Evolutionary conservation across 1,139 yeast species (phyloP).

Genomic region (Zhuliangozyma parablackwelliae): DNA sequence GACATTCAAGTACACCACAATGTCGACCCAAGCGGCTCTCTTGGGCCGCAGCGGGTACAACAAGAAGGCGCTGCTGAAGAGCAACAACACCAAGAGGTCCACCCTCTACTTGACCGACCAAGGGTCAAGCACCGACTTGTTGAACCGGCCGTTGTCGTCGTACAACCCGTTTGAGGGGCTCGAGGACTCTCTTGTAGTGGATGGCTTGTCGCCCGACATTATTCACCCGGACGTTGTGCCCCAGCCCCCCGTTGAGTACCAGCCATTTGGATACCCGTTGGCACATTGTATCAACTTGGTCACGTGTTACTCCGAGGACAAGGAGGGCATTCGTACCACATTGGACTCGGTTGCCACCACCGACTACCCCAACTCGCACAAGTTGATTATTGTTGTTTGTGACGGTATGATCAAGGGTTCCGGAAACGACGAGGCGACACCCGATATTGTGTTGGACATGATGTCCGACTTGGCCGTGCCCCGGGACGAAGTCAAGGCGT

Average conservation of each 20-base stretch:
- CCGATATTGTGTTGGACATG: slow-evolving; percentile 82
- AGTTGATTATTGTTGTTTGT: slow-evolving; percentile 76
- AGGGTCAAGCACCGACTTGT: slow-evolving; percentile 33
- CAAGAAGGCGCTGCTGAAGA: slow-evolving; percentile 8
- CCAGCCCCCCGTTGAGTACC: slow-evolving; percentile 86
- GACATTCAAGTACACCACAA: slow-evolving; percentile 48
- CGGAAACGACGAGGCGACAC: slow-evolving; percentile 81
- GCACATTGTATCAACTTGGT: slow-evolving; percentile 81
- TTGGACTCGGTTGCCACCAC: slow-evolving; percentile 89
- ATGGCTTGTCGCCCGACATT: slow-evolving; percentile 62
- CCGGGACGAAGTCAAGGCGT: slow-evolving; percentile 67
- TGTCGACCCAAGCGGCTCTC: slow-evolving; percentile 52
- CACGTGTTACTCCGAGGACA: slow-evolving; percentile 94
- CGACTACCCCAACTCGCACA: slow-evolving; percentile 92
- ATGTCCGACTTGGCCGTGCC: slow-evolving; percentile 78
- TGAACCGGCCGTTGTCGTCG: slow-evolving; percentile 29
- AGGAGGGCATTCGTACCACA: slow-evolving; percentile 78
- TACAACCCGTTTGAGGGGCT: slow-evolving; percentile 40
- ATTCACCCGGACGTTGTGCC: slow-evolving; percentile 72
- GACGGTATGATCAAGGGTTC: slow-evolving; percentile 95
- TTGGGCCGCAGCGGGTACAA: slow-evolving; percentile 23
- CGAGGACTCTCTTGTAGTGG: slow-evolving; percentile 35
- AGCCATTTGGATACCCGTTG: slow-evolving; percentile 84
- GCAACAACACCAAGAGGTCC: slow-evolving; percentile 15
- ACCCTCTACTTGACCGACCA: slow-evolving; percentile 27